These are phyloP conservation scores for Monoraphidium neglectum DNA, from an alignment of 139 green algal genomes.

Conservation along the genomic window DNA sequence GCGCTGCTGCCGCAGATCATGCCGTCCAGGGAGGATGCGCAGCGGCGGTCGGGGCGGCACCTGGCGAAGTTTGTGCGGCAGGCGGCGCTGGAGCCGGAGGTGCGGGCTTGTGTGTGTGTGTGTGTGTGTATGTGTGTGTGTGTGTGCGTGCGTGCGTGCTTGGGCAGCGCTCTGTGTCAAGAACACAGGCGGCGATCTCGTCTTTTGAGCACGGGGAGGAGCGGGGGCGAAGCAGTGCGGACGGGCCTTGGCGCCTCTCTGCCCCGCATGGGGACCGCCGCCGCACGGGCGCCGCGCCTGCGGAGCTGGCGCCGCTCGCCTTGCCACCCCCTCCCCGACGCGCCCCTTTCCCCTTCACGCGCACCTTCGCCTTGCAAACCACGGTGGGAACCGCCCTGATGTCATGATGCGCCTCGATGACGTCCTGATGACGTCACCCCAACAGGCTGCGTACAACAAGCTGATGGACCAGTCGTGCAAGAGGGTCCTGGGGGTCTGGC, in stretches of 20 bases:
- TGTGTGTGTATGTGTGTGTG: not conserved
- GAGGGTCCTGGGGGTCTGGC: slow-evolving; percentile 13
- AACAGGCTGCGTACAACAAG: slow-evolving; percentile 8
- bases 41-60: slow-evolving; percentile 2
- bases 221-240: no score
- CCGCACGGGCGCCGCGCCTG: no score
- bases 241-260: no score
- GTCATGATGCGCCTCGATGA: not conserved
- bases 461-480: slow-evolving; percentile 22
- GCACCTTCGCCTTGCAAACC: no score
- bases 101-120: not conserved
- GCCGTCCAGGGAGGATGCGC: not conserved
- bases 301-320: no score
- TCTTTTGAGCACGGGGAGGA: no score
- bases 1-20: slow-evolving; percentile 1
- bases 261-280: no score
- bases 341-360: no score
- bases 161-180: no score
- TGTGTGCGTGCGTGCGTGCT: not conserved
- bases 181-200: no score
- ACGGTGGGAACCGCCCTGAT: no score
- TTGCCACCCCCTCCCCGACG: no score
- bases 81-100: slow-evolving; percentile 17
- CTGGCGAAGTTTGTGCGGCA: slow-evolving; percentile 10
- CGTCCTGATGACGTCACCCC: not conserved